Evolutionary conservation across 768 basidiomycete genomes (phyloP), one percentile per base, ranked within the genome.

Genomic region (Boletellus emodensis): DNA sequence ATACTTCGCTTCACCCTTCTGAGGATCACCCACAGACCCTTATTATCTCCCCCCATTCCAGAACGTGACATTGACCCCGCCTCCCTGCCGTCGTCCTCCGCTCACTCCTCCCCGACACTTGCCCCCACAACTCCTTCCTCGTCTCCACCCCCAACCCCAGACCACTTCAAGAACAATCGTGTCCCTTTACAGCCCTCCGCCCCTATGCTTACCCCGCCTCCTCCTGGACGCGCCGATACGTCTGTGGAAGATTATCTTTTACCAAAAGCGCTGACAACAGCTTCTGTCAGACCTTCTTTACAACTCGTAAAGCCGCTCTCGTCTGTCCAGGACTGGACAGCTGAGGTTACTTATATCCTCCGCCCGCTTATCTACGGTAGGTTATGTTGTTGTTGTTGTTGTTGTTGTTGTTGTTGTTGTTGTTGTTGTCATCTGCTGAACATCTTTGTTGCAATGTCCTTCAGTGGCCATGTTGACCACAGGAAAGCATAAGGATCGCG

Each of bases 31-130:
- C 79, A 77, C 45, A 75, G 90, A 56, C 90, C 95, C 11, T 61
- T 93, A 20, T 65, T 94, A 12, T 77, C 80, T 2, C 85, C 86
- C 3, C 85, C 88, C 17, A 82, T 93, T 47, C 92, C 94, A 13
- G 89, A 92, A 68, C 83, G 94, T 45, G 92, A 94, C 57, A 78
- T 91, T 54, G 94, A 94, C 65, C 86, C 88, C 4, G 75, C 86
- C 6, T 74, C 77, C 40, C 62, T 92, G 8, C 78, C 84, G 13
- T 64, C 78, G 10, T 72, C 73, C 35, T 80, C 78, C 24, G 72
- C 74, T 46, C 64, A 74, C 26, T 79, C 79, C 8, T 81, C 86
- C 15, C 82, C 84, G 17, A 82, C 82, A 5, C 71, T 83, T 39
- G 81, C 73, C 26, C 75, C 83, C 4, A 80, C 84, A 7, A 79